Percentiles rank a stretch among this genome's conserved stretches.
Conservation (phyloP, 352 stramenopile species). For the Globisporangium ultimum region DNA sequence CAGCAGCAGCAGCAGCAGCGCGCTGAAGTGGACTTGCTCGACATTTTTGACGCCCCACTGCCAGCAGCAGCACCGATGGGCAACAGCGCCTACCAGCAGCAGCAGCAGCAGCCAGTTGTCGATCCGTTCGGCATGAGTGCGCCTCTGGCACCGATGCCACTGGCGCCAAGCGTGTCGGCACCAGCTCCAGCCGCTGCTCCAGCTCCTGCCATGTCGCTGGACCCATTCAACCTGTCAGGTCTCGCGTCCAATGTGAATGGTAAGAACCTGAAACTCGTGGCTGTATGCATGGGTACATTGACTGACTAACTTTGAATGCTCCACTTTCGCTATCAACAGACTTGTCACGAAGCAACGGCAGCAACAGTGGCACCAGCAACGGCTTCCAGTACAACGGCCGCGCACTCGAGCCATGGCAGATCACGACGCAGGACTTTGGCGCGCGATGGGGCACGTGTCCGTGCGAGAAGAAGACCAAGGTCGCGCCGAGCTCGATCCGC, state of each 20-base stretch:
- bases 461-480: constrained; percentile 83
- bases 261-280: constrained; percentile 15
- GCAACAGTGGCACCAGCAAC: constrained; percentile 17
- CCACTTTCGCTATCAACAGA: constrained; percentile 12
- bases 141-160: constrained; percentile 23
- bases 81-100: constrained; percentile 24
- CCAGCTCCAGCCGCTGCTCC: constrained; percentile 13
- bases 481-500: constrained; percentile 75
- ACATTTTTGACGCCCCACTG: constrained; percentile 75
- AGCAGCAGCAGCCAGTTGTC: constrained; percentile 21
- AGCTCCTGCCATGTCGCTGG: constrained; percentile 29
- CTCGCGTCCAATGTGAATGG: constrained; percentile 67
- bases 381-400: constrained; percentile 83
- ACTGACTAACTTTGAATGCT: too few species aligned
- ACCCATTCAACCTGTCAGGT: constrained; percentile 76
- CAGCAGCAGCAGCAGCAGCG: constrained; percentile 33
- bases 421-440: constrained; percentile 88
- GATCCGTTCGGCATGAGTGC: constrained; percentile 69
- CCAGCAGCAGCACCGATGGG: constrained; percentile 18
- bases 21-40: constrained; percentile 78
- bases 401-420: constrained; percentile 75
- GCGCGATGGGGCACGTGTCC: constrained; percentile 76
- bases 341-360: constrained; percentile 19
- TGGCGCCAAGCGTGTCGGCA: constrained; percentile 12
- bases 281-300: too few species aligned